Evolutionary conservation across 139 green algal genomes (phyloP).

Genomic region (Desmodesmus armatus): DNA sequence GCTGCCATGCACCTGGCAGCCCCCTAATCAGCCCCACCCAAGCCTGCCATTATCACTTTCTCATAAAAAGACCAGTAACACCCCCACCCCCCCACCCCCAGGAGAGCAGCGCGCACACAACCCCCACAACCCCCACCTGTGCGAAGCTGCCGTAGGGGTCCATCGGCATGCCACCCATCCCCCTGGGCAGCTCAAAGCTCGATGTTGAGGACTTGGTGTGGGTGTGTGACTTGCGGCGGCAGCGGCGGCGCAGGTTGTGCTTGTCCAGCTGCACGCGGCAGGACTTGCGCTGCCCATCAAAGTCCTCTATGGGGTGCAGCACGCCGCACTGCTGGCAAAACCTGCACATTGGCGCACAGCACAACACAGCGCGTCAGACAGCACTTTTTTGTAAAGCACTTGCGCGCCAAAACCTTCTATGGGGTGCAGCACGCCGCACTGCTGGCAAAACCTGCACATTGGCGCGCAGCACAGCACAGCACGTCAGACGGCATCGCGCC

Average conservation of each 20-base stretch:
- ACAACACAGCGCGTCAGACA: neutral
- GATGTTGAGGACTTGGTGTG: no score
- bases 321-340: constrained; percentile 82
- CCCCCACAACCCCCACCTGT: no score
- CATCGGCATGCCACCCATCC: no score
- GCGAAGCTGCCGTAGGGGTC: no score
- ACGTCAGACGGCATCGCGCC: neutral
- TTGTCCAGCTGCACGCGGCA: constrained; percentile 68
- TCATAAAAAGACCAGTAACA: no score
- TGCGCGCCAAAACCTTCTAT: constrained; percentile 81
- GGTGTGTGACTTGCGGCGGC: constrained; percentile 22
- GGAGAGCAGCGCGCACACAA: no score
- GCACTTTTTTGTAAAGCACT: no score
- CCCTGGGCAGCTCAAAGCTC: no score
- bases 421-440: constrained; percentile 83
- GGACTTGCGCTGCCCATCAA: constrained; percentile 82
- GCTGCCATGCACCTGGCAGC: no score
- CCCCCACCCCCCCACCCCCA: no score
- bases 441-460: constrained; percentile 66
- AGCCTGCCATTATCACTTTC: no score
- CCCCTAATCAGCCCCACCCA: no score
- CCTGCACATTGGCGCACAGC: neutral
- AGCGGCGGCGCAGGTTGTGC: constrained; percentile 43
- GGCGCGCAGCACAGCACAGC: neutral
- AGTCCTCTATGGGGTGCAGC: constrained; percentile 81